Conservation (phyloP, 208 protist species). For the Zelonia costaricensis region DNA sequence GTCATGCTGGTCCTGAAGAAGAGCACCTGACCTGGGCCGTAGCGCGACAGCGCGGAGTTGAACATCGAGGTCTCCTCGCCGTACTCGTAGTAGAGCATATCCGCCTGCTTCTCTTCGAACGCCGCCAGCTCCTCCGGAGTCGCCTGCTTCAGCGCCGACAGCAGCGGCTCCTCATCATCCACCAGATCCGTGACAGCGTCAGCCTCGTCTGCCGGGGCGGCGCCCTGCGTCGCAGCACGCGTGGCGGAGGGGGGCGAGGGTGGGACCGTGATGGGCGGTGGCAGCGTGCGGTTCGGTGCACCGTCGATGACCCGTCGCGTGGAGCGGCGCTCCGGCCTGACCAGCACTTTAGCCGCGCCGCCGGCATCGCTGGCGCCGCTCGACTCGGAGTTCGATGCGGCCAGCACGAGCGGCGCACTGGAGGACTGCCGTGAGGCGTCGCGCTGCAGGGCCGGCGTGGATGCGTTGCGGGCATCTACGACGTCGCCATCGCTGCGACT, state of each 20-base stretch:
- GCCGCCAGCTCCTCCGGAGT: slow-evolving; percentile 15
- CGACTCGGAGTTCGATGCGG: too few species aligned
- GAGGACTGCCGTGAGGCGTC: too few species aligned
- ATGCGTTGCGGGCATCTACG: too few species aligned
- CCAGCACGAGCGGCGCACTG: too few species aligned
- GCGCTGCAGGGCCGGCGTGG: too few species aligned
- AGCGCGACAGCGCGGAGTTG: slow-evolving; percentile 31
- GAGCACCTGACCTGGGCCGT: slow-evolving; percentile 39
- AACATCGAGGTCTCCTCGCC: slow-evolving; percentile 42
- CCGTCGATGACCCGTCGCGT: too few species aligned
- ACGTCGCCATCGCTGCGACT: too few species aligned
- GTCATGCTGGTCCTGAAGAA: slow-evolving; percentile 80
- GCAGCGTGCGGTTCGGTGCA: too few species aligned
- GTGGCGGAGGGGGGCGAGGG: neutral
- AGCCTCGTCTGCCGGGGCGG: neutral
- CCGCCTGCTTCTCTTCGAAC: slow-evolving; percentile 19
- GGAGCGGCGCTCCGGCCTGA: too few species aligned
- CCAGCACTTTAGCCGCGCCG: too few species aligned
- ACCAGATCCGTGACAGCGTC: neutral
- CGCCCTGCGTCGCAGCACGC: neutral
- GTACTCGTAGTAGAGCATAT: slow-evolving; percentile 47
- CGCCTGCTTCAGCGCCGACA: slow-evolving; percentile 14
- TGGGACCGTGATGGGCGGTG: neutral
- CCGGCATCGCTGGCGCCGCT: too few species aligned
- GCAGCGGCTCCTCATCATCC: slow-evolving; percentile 7